phyloP scores from a whole-genome alignment of 148 eudicot species.

The Linanthus parryae region DNA sequence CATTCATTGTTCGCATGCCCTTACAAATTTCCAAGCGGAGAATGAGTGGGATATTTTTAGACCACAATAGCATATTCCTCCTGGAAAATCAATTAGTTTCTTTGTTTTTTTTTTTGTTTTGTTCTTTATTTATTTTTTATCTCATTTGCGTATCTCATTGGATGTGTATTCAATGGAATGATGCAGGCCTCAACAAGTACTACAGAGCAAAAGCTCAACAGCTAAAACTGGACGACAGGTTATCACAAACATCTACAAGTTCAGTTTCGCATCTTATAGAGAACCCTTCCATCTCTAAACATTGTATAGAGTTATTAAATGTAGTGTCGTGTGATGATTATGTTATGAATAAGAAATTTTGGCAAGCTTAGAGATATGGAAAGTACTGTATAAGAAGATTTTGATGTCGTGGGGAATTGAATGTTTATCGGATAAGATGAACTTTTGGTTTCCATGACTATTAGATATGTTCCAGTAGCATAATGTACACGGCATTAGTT shows the following conservation, averaged over 20 bases:
- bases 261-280: conserved; percentile 6
- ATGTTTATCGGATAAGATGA: conserved; percentile 13
- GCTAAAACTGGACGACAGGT: conserved; percentile 13
- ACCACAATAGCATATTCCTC: no score
- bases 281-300: conserved; percentile 6
- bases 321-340: conserved; percentile 6
- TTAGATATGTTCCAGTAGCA: conserved; percentile 10
- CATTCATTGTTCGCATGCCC: no score
- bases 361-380: conserved; percentile 8
- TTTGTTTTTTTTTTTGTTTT: no score
- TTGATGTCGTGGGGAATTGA: conserved; percentile 9
- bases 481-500: conserved; percentile 10
- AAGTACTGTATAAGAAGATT: conserved; percentile 15
- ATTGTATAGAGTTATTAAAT: conserved; percentile 42
- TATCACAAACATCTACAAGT: conserved; percentile 7
- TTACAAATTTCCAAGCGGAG: no score
- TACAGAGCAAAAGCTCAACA: conserved; percentile 51
- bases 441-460: conserved; percentile 14
- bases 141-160: neutral
- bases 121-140: no score
- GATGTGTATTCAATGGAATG: neutral
- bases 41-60: no score
- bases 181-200: conserved; percentile 60
- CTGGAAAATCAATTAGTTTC: no score
- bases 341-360: conserved; percentile 18